Evolutionary conservation across 2,329 filamentous ascomycete genomes (phyloP).

Genomic region (Epichloe aotearoae): DNA sequence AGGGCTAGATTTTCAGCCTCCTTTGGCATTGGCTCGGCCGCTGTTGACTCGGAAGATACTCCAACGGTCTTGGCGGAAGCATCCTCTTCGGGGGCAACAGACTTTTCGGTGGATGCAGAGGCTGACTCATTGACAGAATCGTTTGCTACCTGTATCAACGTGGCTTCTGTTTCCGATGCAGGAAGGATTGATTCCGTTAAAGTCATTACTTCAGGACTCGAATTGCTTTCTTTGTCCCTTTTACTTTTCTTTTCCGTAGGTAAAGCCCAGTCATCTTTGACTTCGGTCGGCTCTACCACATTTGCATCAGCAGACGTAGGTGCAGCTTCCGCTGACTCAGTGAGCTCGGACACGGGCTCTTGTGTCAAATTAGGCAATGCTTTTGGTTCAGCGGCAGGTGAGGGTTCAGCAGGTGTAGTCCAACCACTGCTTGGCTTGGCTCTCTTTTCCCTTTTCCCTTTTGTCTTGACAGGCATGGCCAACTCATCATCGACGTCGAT

Average conservation of each 20-base stretch:
- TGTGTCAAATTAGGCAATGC: neutral
- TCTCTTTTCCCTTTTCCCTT: constrained; percentile 27
- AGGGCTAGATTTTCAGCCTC: neutral
- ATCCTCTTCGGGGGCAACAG: neutral
- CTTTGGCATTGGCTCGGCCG: neutral
- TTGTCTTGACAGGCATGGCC: constrained; percentile 23
- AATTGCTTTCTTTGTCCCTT: constrained; percentile 3
- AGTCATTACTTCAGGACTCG: neutral
- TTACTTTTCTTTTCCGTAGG: constrained; percentile 3
- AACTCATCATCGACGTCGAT: constrained; percentile 1
- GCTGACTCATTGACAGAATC: neutral
- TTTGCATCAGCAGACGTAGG: neutral
- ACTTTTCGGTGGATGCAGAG: neutral
- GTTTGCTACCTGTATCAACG: neutral
- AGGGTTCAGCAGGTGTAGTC: neutral
- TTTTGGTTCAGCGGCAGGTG: neutral
- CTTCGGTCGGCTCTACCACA: neutral
- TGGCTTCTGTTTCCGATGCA: neutral
- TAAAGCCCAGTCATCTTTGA: constrained; percentile 1
- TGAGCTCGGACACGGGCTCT: neutral
- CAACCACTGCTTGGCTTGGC: constrained; percentile 4
- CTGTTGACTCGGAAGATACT: neutral
- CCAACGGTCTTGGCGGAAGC: neutral
- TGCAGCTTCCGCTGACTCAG: neutral
- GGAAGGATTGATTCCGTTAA: neutral